Evolutionary conservation across 2,329 filamentous ascomycete species (phyloP).

Genomic region (Bipolaris cookei): DNA sequence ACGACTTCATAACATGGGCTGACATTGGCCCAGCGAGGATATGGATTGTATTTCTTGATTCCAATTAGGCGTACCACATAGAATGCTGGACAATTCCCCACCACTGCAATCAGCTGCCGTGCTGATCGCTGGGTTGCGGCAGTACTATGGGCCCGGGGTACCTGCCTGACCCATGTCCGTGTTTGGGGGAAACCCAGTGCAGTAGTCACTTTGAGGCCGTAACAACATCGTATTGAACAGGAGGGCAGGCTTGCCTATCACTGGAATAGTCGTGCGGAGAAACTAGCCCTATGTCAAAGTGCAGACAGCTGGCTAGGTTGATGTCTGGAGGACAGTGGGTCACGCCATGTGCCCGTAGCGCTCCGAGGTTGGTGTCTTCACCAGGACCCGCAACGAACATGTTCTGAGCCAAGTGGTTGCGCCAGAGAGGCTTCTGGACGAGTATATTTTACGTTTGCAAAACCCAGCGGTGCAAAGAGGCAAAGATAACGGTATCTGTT

Average conservation of each 20-base stretch:
- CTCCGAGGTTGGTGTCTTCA: slow-evolving; percentile 7
- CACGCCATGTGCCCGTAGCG: slow-evolving; percentile 4
- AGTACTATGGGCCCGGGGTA: not conserved
- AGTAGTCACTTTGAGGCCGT: not conserved
- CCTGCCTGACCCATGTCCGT: not conserved
- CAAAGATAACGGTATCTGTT: slow-evolving; percentile 9
- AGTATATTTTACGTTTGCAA: slow-evolving; percentile 15
- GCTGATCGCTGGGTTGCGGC: not conserved
- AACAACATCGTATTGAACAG: not conserved
- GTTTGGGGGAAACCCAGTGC: not conserved
- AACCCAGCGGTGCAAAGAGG: not conserved
- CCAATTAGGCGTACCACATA: not conserved
- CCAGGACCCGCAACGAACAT: slow-evolving; percentile 6
- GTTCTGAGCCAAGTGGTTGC: slow-evolving; percentile 1
- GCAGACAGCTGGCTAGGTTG: not conserved
- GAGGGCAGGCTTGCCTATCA: not conserved
- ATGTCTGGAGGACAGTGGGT: slow-evolving; percentile 8
- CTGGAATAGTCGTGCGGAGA: not conserved
- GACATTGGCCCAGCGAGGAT: not conserved
- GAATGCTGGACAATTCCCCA: not conserved
- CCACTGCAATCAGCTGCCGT: not conserved
- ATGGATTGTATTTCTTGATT: not conserved
- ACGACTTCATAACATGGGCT: not conserved
- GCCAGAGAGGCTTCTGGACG: not conserved
- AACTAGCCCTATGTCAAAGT: not conserved